These are phyloP conservation scores for Candida neerlandica DNA, from an alignment of 1,139 yeast genomes.

Conservation along the genomic window DNA sequence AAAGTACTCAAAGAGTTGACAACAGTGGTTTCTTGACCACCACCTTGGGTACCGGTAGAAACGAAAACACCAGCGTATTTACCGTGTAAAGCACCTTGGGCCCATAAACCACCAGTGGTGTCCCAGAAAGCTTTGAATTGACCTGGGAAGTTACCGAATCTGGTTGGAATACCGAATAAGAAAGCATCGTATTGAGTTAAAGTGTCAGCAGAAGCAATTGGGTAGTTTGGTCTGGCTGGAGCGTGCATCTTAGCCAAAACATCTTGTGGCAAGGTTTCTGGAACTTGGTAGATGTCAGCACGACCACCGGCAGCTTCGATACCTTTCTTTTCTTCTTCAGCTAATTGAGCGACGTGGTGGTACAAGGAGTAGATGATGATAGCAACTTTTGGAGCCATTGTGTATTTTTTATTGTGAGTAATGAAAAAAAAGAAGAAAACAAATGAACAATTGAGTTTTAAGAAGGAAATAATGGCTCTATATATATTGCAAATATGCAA, in stretches of 20 bases:
- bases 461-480: background rate
- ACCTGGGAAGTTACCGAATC: conserved; percentile 81
- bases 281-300: conserved; percentile 75
- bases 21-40: conserved; percentile 78
- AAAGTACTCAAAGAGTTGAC: conserved; percentile 66
- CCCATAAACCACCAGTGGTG: conserved; percentile 83
- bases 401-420: conserved; percentile 4
- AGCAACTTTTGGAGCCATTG: conserved; percentile 41
- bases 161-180: conserved; percentile 80
- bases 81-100: conserved; percentile 69
- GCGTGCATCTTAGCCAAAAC: conserved; percentile 60
- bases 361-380: conserved; percentile 81
- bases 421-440: background rate
- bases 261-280: conserved; percentile 73
- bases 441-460: background rate
- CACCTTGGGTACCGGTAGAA: conserved; percentile 81
- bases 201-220: conserved; percentile 65
- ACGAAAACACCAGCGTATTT: conserved; percentile 77
- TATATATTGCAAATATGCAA: background rate
- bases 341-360: conserved; percentile 74
- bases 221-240: conserved; percentile 67
- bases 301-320: conserved; percentile 72
- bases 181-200: conserved; percentile 70
- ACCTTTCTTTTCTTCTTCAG: conserved; percentile 72
- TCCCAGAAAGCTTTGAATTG: conserved; percentile 86